phyloP scores from a whole-genome alignment of 805 yeast genomes.

The Saccharomycopsis sp. region DNA sequence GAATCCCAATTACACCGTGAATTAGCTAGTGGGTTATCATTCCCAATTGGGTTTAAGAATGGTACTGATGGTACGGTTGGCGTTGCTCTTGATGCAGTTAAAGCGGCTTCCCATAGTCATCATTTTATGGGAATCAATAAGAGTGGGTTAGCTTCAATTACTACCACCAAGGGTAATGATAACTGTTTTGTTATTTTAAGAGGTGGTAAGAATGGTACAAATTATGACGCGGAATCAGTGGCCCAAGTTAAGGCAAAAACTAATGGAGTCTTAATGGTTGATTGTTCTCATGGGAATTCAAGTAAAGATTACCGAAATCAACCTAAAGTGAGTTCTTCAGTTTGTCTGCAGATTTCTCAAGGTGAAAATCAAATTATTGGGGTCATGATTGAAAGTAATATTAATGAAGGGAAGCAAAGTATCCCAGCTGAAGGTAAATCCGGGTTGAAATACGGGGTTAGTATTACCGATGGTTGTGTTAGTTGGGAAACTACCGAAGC shows the following conservation, averaged over 20 bases:
- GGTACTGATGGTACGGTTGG: slow-evolving; percentile 96
- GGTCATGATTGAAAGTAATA: slow-evolving; percentile 92
- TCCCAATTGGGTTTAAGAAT: slow-evolving; percentile 97
- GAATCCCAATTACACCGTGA: slow-evolving; percentile 98
- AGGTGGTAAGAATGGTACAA: slow-evolving; percentile 93
- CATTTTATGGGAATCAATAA: slow-evolving; percentile 93
- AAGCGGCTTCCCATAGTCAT: slow-evolving; percentile 89
- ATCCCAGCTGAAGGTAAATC: slow-evolving; percentile 75
- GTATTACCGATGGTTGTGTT: slow-evolving; percentile 97
- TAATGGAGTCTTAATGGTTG: slow-evolving; percentile 66
- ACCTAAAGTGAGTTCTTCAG: slow-evolving; percentile 74
- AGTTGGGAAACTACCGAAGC: slow-evolving; percentile 78
- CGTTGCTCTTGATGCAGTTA: slow-evolving; percentile 90
- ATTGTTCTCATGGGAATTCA: slow-evolving; percentile 96
- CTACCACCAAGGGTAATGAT: slow-evolving; percentile 88
- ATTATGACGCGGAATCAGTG: slow-evolving; percentile 74
- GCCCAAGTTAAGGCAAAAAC: slow-evolving; percentile 40
- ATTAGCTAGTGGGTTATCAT: slow-evolving; percentile 90
- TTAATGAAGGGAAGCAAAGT: slow-evolving; percentile 88
- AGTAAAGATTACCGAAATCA: slow-evolving; percentile 87
- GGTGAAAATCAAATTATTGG: slow-evolving; percentile 84
- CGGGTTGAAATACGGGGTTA: slow-evolving; percentile 80
- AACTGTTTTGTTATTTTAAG: slow-evolving; percentile 88
- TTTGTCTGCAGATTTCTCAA: slow-evolving; percentile 68
- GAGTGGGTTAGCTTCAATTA: slow-evolving; percentile 94